Conservation (phyloP, 2,329 filamentous ascomycete genomes). For the Elsinoe fawcettii region DNA sequence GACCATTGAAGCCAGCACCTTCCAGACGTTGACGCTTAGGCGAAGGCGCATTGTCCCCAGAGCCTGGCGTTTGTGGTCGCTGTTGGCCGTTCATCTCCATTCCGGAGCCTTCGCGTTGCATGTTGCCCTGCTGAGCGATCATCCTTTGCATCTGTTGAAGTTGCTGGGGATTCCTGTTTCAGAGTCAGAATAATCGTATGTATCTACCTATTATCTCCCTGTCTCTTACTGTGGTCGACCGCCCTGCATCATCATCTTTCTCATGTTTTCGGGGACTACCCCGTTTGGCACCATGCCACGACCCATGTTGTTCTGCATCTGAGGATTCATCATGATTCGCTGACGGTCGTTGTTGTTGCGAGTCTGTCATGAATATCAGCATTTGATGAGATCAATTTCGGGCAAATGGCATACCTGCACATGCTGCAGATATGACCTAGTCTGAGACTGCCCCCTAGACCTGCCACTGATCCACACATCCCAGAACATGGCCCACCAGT, state of each 20-base stretch:
- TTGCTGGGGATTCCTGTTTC: constrained; percentile 34
- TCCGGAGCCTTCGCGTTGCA: constrained; percentile 80
- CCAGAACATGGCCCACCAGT: constrained; percentile 98
- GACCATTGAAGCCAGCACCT: constrained; percentile 63
- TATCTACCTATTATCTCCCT: constrained; percentile 30
- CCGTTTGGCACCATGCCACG: constrained; percentile 50
- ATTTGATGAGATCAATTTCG: background rate
- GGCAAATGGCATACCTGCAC: constrained; percentile 59
- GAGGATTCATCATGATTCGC: constrained; percentile 19
- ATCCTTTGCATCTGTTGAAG: constrained; percentile 56
- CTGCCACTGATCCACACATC: constrained; percentile 85
- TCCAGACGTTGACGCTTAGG: constrained; percentile 84
- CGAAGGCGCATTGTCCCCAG: constrained; percentile 80
- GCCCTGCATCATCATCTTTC: constrained; percentile 70
- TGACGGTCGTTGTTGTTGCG: constrained; percentile 40
- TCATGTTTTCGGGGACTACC: constrained; percentile 58
- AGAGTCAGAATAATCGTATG: background rate
- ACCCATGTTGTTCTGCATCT: constrained; percentile 24
- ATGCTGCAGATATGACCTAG: constrained; percentile 70
- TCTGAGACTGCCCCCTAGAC: constrained; percentile 36
- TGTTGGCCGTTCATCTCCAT: constrained; percentile 74
- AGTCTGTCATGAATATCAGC: constrained; percentile 50
- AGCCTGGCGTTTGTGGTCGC: constrained; percentile 72
- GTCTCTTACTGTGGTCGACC: constrained; percentile 65
- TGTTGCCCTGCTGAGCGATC: constrained; percentile 63